Percentiles rank a stretch among this genome's conserved stretches.
These are phyloP conservation scores for Marasmius fiardii DNA, from an alignment of 1,284 basidiomycete genomes.

Conservation along the genomic window DNA sequence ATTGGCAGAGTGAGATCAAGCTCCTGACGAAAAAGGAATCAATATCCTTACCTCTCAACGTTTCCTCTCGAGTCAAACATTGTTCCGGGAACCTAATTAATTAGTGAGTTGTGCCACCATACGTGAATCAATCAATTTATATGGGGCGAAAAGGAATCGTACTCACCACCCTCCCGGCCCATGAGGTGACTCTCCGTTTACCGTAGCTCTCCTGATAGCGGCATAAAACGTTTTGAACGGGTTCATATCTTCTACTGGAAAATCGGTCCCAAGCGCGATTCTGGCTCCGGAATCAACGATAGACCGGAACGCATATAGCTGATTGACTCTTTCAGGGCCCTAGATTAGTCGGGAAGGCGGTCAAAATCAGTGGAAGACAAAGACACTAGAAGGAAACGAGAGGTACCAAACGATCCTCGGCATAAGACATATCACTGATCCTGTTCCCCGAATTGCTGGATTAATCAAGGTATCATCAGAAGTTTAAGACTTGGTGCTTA, in stretches of 20 bases:
- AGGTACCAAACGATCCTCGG: conserved; percentile 70
- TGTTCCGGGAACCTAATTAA: conserved; percentile 1
- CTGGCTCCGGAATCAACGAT: conserved; percentile 7
- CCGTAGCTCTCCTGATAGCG: conserved; percentile 71
- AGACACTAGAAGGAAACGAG: not conserved
- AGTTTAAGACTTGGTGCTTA: conserved; percentile 26
- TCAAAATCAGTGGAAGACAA: not conserved
- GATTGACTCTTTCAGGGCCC: conserved; percentile 8
- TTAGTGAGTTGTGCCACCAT: not conserved
- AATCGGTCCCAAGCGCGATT: conserved; percentile 13
- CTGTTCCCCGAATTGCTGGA: conserved; percentile 33
- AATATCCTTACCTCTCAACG: conserved; percentile 10
- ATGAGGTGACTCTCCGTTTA: conserved; percentile 76
- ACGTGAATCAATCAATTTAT: not conserved
- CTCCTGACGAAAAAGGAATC: conserved; percentile 29
- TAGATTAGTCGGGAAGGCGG: conserved; percentile 29
- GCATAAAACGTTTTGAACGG: conserved; percentile 88
- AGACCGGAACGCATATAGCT: conserved; percentile 6
- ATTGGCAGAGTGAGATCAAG: conserved; percentile 31
- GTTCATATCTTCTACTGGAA: conserved; percentile 68
- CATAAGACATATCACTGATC: conserved; percentile 93
- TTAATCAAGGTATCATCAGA: too few species aligned
- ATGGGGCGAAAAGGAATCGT: not conserved
- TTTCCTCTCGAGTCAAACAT: conserved; percentile 42
- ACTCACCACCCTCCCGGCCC: conserved; percentile 77